Evolutionary conservation across 1,284 basidiomycete genomes (phyloP).

Genomic region (Sporisorium exsertum): DNA sequence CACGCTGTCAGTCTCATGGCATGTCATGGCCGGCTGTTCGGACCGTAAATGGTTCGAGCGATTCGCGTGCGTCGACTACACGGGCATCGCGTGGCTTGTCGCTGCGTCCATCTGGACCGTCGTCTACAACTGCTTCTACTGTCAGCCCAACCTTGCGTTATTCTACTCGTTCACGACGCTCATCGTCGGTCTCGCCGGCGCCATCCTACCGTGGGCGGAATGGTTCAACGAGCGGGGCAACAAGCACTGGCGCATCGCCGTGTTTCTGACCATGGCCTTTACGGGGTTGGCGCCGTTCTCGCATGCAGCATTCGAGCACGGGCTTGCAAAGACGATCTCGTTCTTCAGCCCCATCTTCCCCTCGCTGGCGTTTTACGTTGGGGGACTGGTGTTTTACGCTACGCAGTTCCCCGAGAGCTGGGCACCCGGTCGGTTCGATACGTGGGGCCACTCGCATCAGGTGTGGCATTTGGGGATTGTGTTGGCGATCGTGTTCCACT

Average conservation of each 20-base stretch:
- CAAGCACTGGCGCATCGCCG: conserved; percentile 61
- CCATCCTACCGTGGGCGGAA: conserved; percentile 65
- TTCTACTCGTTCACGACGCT: conserved; percentile 63
- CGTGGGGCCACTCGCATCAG: conserved; percentile 67
- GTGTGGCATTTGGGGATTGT: conserved; percentile 67
- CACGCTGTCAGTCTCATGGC: conserved; percentile 64
- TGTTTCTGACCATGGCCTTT: conserved; percentile 66
- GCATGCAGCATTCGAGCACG: conserved; percentile 65
- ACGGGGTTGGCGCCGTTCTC: conserved; percentile 63
- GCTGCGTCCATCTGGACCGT: conserved; percentile 66
- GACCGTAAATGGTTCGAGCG: conserved; percentile 64
- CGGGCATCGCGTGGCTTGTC: conserved; percentile 67
- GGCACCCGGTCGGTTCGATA: conserved; percentile 64
- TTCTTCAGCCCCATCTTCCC: conserved; percentile 67
- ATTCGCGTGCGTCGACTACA: conserved; percentile 68
- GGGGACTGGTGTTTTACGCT: conserved; percentile 64
- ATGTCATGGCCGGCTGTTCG: conserved; percentile 67
- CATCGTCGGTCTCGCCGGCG: conserved; percentile 59
- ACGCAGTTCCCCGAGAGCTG: conserved; percentile 64
- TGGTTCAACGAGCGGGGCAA: conserved; percentile 67
- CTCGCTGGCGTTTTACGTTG: conserved; percentile 59
- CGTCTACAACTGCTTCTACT: conserved; percentile 69
- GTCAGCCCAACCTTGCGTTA: conserved; percentile 65
- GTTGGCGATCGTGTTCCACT: conserved; percentile 65
- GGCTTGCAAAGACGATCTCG: conserved; percentile 50